Evolutionary conservation across 352 stramenopile species (phyloP).

Genomic region (Pythium rishiriense): DNA sequence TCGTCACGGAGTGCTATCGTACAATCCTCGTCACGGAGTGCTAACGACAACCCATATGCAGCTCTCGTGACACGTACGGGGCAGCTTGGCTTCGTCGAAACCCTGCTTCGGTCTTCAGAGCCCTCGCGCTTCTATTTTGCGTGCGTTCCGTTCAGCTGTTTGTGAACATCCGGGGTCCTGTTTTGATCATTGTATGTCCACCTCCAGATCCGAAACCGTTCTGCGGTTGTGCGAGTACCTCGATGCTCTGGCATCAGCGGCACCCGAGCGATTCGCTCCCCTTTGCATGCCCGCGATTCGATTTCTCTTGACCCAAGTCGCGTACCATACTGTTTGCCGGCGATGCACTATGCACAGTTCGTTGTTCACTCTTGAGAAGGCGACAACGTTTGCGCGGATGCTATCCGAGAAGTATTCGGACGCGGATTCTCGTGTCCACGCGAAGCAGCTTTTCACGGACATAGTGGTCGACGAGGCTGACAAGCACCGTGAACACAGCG

Average conservation of each 20-base stretch:
- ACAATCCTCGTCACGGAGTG: neutral
- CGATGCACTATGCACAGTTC: slow-evolving; percentile 18
- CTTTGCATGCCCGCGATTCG: slow-evolving; percentile 24
- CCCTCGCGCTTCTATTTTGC: slow-evolving; percentile 17
- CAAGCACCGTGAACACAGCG: neutral
- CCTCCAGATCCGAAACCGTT: slow-evolving; percentile 15
- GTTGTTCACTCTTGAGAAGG: slow-evolving; percentile 19
- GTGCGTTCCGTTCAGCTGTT: slow-evolving; percentile 17
- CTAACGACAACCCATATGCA: neutral
- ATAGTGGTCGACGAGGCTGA: neutral
- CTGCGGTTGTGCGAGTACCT: slow-evolving; percentile 22
- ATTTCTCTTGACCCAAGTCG: slow-evolving; percentile 24
- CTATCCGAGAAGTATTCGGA: neutral
- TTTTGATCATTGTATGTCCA: neutral
- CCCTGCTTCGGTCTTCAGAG: slow-evolving; percentile 15
- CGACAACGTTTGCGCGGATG: slow-evolving; percentile 3
- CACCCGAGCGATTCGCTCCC: slow-evolving; percentile 14
- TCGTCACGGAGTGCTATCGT: neutral
- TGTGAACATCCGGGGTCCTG: no score
- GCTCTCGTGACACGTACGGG: slow-evolving; percentile 2
- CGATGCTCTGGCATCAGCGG: neutral
- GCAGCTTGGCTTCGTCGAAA: slow-evolving; percentile 21
- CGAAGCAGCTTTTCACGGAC: slow-evolving; percentile 17
- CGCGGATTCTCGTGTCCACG: slow-evolving; percentile 12
- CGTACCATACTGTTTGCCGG: slow-evolving; percentile 10